Base-by-base conservation (phyloP, 2,329 filamentous ascomycete species). In the Claviceps sp. region DNA sequence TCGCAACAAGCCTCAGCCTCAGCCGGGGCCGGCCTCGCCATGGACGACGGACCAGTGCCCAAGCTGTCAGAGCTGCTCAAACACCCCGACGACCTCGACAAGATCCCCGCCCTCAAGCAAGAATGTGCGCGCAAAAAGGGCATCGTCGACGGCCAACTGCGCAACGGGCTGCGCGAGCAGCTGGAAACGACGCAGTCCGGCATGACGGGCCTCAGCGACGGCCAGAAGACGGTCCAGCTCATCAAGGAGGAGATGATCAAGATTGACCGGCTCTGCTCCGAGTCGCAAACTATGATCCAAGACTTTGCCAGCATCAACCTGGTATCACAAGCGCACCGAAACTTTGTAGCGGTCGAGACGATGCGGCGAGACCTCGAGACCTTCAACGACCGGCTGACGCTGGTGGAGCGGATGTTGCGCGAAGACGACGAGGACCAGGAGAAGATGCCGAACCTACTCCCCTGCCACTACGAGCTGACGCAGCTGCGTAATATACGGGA, bases 241-340 rank as follows among this genome's bases (percentile, higher is more conserved):
- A 96, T 96, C 70, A 95, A 95, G 69, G 91, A 97, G 59, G 93
- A 98, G 73, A 93, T 98, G 81, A 89, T 94, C 76, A 94, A 91
- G 71, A 97, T 98, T 62, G 93, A 98, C 73, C 89, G 88, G 71
- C 80, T 98, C 57, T 98, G 93, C 72, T 89, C 90, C 57, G 94
- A 98, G 70, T 90, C 90, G 51, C 91, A 97, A 73, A 89, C 88
- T 65, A 96, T 96, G 82, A 95, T 98, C 63, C 84, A 87, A 63
- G 93, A 98, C 73, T 97, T 98, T 69, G 85, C 86, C 39, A 88
- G 89, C 64, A 93, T 95, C 74, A 93, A 94, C 67, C 73, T 88
- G 55, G 87, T 94, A 51, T 91, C 91, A 52, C 88, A 95, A 69
- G 93, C 94, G 58, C 93, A 98, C 70, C 81, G 91, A 57, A 96